Evolutionary conservation across 208 protist species (phyloP).

Genomic region (Crithidia bombi): DNA sequence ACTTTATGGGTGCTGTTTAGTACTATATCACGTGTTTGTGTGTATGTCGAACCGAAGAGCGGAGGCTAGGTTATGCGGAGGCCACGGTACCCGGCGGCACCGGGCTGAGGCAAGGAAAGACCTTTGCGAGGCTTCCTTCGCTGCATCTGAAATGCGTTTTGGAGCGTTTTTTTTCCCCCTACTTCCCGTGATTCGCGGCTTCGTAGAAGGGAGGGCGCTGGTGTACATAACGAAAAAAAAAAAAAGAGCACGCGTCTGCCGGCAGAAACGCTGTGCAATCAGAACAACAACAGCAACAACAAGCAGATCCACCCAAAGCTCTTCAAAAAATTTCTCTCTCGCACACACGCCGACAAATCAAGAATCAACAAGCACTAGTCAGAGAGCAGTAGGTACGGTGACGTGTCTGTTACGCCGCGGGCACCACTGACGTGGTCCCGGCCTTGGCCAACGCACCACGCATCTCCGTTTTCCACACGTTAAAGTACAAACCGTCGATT

Average conservation of each 20-base stretch:
- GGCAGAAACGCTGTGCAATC: not conserved
- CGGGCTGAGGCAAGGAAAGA: too few relatives aligned
- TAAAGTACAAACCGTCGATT: constrained; percentile 97
- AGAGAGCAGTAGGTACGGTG: not conserved
- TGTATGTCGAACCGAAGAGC: too few relatives aligned
- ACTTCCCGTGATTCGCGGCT: too few relatives aligned
- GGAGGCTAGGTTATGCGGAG: too few relatives aligned
- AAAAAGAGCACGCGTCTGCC: not conserved
- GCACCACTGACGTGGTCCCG: not conserved
- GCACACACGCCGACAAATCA: not conserved
- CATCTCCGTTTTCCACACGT: constrained; percentile 94
- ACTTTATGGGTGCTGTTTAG: too few relatives aligned
- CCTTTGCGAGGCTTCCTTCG: too few relatives aligned
- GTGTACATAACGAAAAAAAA: not conserved
- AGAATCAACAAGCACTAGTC: not conserved
- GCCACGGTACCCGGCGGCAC: too few relatives aligned
- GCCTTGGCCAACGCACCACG: constrained; percentile 10
- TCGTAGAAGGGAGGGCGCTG: not conserved
- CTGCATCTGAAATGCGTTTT: too few relatives aligned
- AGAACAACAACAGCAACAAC: not conserved
- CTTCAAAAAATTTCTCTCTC: too few relatives aligned
- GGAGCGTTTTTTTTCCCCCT: too few relatives aligned
- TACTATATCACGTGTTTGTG: too few relatives aligned
- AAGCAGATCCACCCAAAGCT: too few relatives aligned
- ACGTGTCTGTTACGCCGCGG: not conserved